These are phyloP conservation scores for Monosporozyma aerobia DNA, from an alignment of 805 yeast species.

Conservation along the genomic window DNA sequence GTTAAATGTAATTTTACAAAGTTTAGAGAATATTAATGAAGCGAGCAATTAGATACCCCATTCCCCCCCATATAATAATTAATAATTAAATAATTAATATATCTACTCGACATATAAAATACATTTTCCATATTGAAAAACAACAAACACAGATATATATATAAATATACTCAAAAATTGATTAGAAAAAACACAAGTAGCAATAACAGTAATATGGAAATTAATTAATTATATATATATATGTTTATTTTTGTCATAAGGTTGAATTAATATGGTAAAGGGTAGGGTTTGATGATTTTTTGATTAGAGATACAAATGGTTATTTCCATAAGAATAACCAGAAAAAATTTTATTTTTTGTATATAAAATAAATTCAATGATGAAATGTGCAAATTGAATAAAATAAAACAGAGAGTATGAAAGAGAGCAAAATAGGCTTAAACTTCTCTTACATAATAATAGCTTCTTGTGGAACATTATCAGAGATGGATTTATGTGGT, in stretches of 20 bases:
- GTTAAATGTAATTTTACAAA: slow-evolving; percentile 46
- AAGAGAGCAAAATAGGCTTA: not conserved
- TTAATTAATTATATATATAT: not conserved
- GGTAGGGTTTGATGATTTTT: not conserved
- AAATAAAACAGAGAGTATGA: not conserved
- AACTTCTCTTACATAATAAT: slow-evolving; percentile 73
- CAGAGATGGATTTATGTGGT: slow-evolving; percentile 95
- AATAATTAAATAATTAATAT: not conserved
- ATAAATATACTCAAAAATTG: no score
- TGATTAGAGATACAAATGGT: not conserved
- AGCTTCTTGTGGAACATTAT: slow-evolving; percentile 94
- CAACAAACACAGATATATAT: no score
- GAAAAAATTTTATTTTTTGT: not conserved
- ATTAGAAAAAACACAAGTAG: no score
- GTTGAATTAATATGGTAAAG: not conserved
- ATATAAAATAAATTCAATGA: not conserved
- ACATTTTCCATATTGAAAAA: not conserved
- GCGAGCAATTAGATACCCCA: not conserved
- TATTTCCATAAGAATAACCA: not conserved
- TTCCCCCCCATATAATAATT: not conserved
- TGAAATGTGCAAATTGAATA: not conserved
- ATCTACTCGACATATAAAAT: not conserved
- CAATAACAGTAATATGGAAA: not conserved
- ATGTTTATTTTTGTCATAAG: not conserved
- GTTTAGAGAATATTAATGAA: slow-evolving; percentile 8